A percentile compares a stretch with the other conserved stretches of the same genome.
phyloP scores from a whole-genome alignment of 495 filamentous ascomycete species.

The Penicillium paradoxum region DNA sequence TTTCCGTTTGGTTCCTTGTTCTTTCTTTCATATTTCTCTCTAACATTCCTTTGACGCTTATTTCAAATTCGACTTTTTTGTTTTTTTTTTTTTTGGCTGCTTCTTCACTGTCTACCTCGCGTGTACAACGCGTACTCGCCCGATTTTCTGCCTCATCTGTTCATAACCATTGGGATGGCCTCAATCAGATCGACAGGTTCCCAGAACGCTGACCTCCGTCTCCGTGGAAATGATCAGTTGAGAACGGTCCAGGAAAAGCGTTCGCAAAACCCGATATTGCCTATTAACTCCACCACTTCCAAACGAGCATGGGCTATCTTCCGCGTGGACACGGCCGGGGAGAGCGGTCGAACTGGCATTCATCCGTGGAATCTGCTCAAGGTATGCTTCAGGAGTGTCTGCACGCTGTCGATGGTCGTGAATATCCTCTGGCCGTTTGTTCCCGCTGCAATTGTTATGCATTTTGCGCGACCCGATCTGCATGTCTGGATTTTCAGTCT shows the following conservation, averaged over 20 bases:
- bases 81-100: not conserved
- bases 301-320: conserved; percentile 24
- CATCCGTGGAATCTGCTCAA: conserved; percentile 56
- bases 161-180: conserved; percentile 8
- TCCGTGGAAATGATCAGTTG: not conserved
- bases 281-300: conserved; percentile 24
- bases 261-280: conserved; percentile 20
- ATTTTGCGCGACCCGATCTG: conserved; percentile 56
- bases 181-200: conserved; percentile 15
- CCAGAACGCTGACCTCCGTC: not conserved
- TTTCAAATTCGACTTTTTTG: not conserved
- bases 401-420: conserved; percentile 50
- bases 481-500: conserved; percentile 64
- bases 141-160: not conserved
- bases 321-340: conserved; percentile 55
- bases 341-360: conserved; percentile 58
- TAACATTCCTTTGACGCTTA: no score
- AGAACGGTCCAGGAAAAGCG: conserved; percentile 13
- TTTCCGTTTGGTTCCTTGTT: no score
- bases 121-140: not conserved
- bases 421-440: conserved; percentile 76
- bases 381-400: conserved; percentile 57
- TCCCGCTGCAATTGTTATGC: conserved; percentile 59
- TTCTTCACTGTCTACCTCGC: not conserved
- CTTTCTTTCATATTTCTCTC: no score